Conservation (phyloP, 1,284 basidiomycete genomes). For the Papiliotrema fonsecae region DNA sequence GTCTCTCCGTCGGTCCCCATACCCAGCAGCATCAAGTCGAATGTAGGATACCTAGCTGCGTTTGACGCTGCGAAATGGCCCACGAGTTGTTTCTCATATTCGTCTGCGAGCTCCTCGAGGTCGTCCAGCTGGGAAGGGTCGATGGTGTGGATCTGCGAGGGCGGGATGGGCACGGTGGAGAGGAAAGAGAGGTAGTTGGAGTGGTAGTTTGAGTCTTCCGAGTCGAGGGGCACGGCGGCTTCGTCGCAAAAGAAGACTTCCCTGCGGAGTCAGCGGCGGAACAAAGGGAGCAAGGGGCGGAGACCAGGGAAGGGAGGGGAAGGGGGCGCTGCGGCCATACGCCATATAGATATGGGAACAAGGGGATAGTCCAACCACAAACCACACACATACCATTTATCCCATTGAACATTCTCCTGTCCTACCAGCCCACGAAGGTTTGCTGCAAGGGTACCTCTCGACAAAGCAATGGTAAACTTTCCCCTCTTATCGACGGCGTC, state of each 20-base stretch:
- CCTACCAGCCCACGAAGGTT: slow-evolving; percentile 72
- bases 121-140: slow-evolving; percentile 62
- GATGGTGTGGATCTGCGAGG: slow-evolving; percentile 79
- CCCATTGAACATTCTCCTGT: slow-evolving; percentile 79
- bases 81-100: slow-evolving; percentile 92
- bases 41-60: slow-evolving; percentile 86
- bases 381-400: slow-evolving; percentile 75
- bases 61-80: slow-evolving; percentile 83
- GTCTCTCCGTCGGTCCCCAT: slow-evolving; percentile 97
- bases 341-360: too few species aligned
- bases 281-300: background rate
- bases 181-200: slow-evolving; percentile 76
- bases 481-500: slow-evolving; percentile 87
- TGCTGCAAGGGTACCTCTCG: slow-evolving; percentile 87
- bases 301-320: background rate
- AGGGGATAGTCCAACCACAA: too few species aligned
- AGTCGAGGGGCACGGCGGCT: slow-evolving; percentile 86
- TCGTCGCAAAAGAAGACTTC: slow-evolving; percentile 98
- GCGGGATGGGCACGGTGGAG: slow-evolving; percentile 71
- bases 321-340: too few species aligned
- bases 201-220: slow-evolving; percentile 88
- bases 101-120: slow-evolving; percentile 81
- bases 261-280: slow-evolving; percentile 54
- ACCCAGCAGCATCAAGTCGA: slow-evolving; percentile 90
- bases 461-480: slow-evolving; percentile 89